Evolutionary conservation across 495 filamentous ascomycete genomes (phyloP), one percentile per base, ranked within the genome.

Genomic region (Amorphotheca resinae): DNA sequence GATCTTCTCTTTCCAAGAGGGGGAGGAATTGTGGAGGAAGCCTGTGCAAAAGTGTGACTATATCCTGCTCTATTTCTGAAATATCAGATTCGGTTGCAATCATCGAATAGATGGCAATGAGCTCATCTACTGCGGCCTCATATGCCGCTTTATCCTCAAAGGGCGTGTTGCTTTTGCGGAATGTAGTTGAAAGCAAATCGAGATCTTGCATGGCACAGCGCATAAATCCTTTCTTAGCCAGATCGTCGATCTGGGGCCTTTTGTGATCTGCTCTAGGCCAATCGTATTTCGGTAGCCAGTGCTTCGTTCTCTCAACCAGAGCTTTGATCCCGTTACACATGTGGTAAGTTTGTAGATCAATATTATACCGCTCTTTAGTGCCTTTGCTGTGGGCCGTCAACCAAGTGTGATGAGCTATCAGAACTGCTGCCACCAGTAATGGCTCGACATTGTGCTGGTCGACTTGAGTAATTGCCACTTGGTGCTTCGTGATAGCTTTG

Each of bases 401-500:
- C 45, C 45, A 48, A 11, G 40, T 41, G 20, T 42, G 32, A 23
- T 48, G 45, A 15, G 33, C 33, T 1, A 48, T 22, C 17, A 48
- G 16, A 8, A 48, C 33, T 9, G 45, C 45, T 4, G 39, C 33
- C 5, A 47, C 22, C 7, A 47, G 26, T 20, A 37, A 12, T 4
- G 28, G 8, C 22, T 41, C 38, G 2, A 30, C 28, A 36, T 36
- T 41, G 18, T 41, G 2, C 2, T 4, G 7, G 16, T 35, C 20
- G 14, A 37, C 16, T 8, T 16, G 12, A 4, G 26, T 12, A 2
- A 47, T n/a, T 8, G 30, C 37, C 12, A 8, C 20, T 26, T 30
- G 37, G 3, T 47, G 45, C n/a, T 33, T 11, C 1, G 12, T 22
- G 9, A 47, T 9, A 5, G 45, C 38, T 22, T 30, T 34, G 31